A percentile compares a stretch with the other conserved stretches of the same genome.
These are phyloP conservation scores for Sporisorium scitamineum DNA, from an alignment of 1,284 basidiomycete genomes.

Conservation along the genomic window DNA sequence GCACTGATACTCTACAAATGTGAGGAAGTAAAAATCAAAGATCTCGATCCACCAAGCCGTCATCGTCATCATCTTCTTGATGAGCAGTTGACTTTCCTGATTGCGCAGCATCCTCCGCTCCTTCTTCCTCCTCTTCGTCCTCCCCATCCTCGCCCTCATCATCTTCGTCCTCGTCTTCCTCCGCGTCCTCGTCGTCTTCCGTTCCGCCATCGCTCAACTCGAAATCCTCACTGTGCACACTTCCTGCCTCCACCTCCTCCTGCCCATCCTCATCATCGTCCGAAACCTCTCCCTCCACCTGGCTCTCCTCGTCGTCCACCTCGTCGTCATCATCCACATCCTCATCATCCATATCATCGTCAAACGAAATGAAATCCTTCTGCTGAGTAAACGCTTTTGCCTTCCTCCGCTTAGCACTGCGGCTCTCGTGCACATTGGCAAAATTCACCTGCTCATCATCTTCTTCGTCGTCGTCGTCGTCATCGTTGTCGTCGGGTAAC, in stretches of 20 bases:
- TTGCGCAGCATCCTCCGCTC: not conserved
- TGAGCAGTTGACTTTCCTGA: not conserved
- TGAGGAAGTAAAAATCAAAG: constrained; percentile 1
- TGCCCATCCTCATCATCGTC: constrained; percentile 17
- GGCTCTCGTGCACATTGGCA: constrained; percentile 6
- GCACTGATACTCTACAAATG: not conserved
- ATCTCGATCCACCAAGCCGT: constrained; percentile 41
- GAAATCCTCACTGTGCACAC: constrained; percentile 52
- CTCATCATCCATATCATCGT: constrained; percentile 43
- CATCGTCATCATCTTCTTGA: constrained; percentile 24
- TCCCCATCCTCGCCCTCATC: constrained; percentile 1
- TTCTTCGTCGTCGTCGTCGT: constrained; percentile 8
- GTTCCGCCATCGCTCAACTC: constrained; percentile 29
- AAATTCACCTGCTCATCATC: constrained; percentile 29
- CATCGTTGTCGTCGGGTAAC: constrained; percentile 5
- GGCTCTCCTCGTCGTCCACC: constrained; percentile 11
- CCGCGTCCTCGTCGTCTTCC: constrained; percentile 6
- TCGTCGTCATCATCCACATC: constrained; percentile 22
- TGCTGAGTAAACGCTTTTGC: constrained; percentile 55
- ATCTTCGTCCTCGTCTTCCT: not conserved
- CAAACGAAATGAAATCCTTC: constrained; percentile 64
- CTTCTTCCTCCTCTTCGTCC: not conserved
- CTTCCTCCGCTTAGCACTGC: constrained; percentile 21
- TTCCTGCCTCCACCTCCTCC: constrained; percentile 20
- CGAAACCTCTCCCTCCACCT: constrained; percentile 17